Conservation (phyloP, 2,329 filamentous ascomycete genomes). For the Aspergillus versicolor region DNA sequence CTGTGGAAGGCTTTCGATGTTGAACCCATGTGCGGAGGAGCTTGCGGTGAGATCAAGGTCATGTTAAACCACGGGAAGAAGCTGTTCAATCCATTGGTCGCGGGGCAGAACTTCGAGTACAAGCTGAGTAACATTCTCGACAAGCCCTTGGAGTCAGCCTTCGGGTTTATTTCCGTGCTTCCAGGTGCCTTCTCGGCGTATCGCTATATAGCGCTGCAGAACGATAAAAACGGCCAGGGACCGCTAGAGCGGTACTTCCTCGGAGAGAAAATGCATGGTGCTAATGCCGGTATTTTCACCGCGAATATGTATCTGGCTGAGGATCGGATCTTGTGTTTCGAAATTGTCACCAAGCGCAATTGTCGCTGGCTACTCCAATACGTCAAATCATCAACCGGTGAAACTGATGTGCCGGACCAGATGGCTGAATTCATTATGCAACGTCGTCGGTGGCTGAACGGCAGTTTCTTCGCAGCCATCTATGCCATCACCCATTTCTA, state of each 20-base stretch:
- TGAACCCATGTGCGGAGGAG: slow-evolving; percentile 94
- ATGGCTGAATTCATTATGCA: slow-evolving; percentile 95
- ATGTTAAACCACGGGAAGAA: slow-evolving; percentile 88
- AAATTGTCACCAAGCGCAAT: slow-evolving; percentile 94
- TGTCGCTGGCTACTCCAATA: slow-evolving; percentile 98
- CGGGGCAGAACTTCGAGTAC: slow-evolving; percentile 98
- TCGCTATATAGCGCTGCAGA: slow-evolving; percentile 88
- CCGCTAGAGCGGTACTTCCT: slow-evolving; percentile 96
- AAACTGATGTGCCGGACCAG: slow-evolving; percentile 93
- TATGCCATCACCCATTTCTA: slow-evolving; percentile 95
- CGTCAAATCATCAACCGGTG: slow-evolving; percentile 93
- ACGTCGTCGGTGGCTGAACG: slow-evolving; percentile 94
- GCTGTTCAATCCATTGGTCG: slow-evolving; percentile 87
- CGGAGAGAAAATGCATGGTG: slow-evolving; percentile 92
- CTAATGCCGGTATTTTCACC: slow-evolving; percentile 92
- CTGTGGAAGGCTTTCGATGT: slow-evolving; percentile 98
- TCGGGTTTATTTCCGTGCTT: slow-evolving; percentile 95
- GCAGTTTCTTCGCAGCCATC: slow-evolving; percentile 95
- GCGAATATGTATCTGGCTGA: slow-evolving; percentile 68
- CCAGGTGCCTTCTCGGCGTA: slow-evolving; percentile 99
- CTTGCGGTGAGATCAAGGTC: slow-evolving; percentile 98
- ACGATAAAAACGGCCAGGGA: slow-evolving; percentile 91
- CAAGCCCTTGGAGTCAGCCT: slow-evolving; percentile 94
- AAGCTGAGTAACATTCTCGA: slow-evolving; percentile 99
- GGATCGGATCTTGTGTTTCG: slow-evolving; percentile 57